phyloP scores from a whole-genome alignment of 176 grass and related monocot genomes.

The Canna indica region DNA sequence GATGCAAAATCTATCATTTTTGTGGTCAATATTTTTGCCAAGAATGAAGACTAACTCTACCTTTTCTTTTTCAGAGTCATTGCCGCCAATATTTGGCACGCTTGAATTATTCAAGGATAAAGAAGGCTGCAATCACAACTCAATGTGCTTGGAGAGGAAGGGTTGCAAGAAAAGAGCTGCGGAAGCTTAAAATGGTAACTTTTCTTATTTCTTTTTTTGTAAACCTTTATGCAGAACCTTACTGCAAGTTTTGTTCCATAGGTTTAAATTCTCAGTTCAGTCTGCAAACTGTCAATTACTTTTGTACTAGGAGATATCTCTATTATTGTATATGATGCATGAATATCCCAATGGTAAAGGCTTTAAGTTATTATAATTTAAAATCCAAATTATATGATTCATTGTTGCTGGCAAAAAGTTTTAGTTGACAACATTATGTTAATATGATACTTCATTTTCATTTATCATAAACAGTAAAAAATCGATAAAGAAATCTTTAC shows the following conservation, averaged over 20 bases:
- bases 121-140: constrained; percentile 75
- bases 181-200: constrained; percentile 86
- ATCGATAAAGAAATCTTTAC: not conserved
- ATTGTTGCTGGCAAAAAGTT: not conserved
- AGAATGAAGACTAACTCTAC: not conserved
- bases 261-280: not conserved
- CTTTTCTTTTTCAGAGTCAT: constrained; percentile 51
- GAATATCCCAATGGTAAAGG: not conserved
- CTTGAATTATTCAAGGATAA: constrained; percentile 71
- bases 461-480: no score
- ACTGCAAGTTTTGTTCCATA: not conserved
- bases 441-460: no score
- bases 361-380: not conserved
- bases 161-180: constrained; percentile 83
- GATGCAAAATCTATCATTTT: not conserved
- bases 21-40: not conserved
- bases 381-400: not conserved
- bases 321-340: not conserved
- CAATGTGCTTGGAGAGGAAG: constrained; percentile 98
- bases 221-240: not conserved
- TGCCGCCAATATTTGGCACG: constrained; percentile 71
- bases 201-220: not conserved
- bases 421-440: not conserved
- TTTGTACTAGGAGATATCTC: not conserved
- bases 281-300: not conserved